phyloP scores from a whole-genome alignment of 2,329 filamentous ascomycete species.

The Ophiocordyceps robertsii region DNA sequence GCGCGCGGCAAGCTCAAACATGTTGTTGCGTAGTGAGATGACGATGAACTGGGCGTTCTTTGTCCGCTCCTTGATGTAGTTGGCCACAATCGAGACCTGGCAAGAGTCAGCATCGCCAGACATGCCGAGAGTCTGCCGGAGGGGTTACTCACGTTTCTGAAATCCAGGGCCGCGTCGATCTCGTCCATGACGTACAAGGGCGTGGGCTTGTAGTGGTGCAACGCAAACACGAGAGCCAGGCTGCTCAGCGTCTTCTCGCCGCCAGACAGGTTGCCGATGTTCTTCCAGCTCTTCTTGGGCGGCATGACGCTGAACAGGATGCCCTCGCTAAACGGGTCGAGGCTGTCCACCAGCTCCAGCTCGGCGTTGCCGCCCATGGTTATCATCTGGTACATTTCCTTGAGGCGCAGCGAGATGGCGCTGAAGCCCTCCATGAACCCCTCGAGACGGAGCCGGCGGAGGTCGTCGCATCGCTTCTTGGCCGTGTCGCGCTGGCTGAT shows the following conservation, averaged over 20 bases:
- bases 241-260: constrained; percentile 95
- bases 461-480: constrained; percentile 85
- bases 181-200: constrained; percentile 99
- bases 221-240: constrained; percentile 88
- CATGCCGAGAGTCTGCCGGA: constrained; percentile 1
- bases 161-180: constrained; percentile 95
- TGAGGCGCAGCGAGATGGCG: constrained; percentile 82
- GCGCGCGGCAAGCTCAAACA: constrained; percentile 96
- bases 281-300: constrained; percentile 99
- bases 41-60: constrained; percentile 99
- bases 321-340: constrained; percentile 94
- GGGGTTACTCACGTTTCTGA: constrained; percentile 71
- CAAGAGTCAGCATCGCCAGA: neutral
- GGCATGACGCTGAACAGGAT: constrained; percentile 98
- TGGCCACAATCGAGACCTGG: constrained; percentile 90
- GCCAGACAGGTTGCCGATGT: constrained; percentile 89
- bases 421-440: constrained; percentile 98
- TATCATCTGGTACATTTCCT: constrained; percentile 99
- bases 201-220: constrained; percentile 97
- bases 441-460: constrained; percentile 78
- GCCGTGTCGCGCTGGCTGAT: constrained; percentile 68
- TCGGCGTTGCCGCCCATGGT: constrained; percentile 99
- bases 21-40: constrained; percentile 95
- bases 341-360: constrained; percentile 86
- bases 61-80: constrained; percentile 97